Percentiles rank a stretch among this genome's conserved stretches.
phyloP scores from a whole-genome alignment of 768 basidiomycete species.

The Suillus alpinus region DNA sequence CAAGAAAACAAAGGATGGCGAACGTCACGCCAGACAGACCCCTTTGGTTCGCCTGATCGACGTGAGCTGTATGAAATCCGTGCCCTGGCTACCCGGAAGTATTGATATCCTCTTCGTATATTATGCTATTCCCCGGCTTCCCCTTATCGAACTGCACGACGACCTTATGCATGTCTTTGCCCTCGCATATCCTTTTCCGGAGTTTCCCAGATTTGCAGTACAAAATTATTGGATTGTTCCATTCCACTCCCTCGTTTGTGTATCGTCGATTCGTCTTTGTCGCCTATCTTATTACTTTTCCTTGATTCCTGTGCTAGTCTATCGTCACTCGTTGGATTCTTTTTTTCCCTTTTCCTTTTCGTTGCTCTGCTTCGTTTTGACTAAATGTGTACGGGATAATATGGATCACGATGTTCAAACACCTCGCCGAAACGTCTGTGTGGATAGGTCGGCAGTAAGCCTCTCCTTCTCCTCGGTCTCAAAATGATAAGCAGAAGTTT shows the following conservation, averaged over 20 bases:
- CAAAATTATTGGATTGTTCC: slow-evolving; percentile 18
- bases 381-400: slow-evolving; percentile 37
- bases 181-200: slow-evolving; percentile 15
- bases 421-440: not conserved
- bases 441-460: not conserved
- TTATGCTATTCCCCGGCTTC: slow-evolving; percentile 1
- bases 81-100: slow-evolving; percentile 81
- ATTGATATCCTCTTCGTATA: slow-evolving; percentile 38
- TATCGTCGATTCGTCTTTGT: slow-evolving; percentile 12
- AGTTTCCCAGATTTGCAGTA: slow-evolving; percentile 20
- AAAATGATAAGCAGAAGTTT: not conserved
- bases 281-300: slow-evolving; percentile 26
- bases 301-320: slow-evolving; percentile 27
- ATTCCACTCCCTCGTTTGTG: slow-evolving; percentile 25
- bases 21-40: slow-evolving; percentile 17
- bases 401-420: slow-evolving; percentile 31
- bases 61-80: slow-evolving; percentile 78
- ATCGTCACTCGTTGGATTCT: slow-evolving; percentile 16
- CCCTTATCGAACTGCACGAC: slow-evolving; percentile 1
- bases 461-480: not conserved
- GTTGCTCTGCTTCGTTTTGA: slow-evolving; percentile 13
- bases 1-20: slow-evolving; percentile 84
- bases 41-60: slow-evolving; percentile 48
- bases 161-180: slow-evolving; percentile 3
- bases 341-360: slow-evolving; percentile 9